Evolutionary conservation across 768 basidiomycete species (phyloP).

Genomic region (Auriscalpium orientale): DNA sequence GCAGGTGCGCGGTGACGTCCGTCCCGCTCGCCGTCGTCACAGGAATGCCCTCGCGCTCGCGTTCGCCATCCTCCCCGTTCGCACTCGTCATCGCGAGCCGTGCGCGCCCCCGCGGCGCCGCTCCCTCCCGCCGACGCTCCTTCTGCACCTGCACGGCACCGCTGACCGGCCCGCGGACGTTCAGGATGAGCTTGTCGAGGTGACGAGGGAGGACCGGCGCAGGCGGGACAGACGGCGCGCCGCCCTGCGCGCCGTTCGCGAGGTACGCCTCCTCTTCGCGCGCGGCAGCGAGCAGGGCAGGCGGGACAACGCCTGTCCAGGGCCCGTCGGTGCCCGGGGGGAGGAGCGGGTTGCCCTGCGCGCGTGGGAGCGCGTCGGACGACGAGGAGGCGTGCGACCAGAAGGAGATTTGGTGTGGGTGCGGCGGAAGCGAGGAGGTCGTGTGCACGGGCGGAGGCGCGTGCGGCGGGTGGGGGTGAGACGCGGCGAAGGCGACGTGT

Average conservation of each 20-base stretch:
- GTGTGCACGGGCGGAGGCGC: constrained; percentile 22
- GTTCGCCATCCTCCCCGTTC: constrained; percentile 1
- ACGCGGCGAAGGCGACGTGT: constrained; percentile 41
- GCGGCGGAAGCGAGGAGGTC: background rate
- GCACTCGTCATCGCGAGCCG: constrained; percentile 4
- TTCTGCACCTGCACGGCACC: constrained; percentile 15
- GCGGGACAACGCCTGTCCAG: constrained; percentile 81
- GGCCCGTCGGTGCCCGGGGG: constrained; percentile 24
- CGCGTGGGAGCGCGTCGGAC: background rate
- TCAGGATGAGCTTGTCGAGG: constrained; percentile 90
- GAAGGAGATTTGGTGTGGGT: constrained; percentile 28
- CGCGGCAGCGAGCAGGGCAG: constrained; percentile 71
- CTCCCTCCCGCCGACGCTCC: constrained; percentile 8
- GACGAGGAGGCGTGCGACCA: constrained; percentile 28
- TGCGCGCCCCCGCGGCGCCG: constrained; percentile 3
- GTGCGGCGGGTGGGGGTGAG: constrained; percentile 26
- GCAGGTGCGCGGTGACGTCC: constrained; percentile 16
- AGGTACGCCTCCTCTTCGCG: constrained; percentile 78
- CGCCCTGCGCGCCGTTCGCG: constrained; percentile 26
- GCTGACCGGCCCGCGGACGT: constrained; percentile 30
- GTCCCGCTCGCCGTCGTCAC: constrained; percentile 26
- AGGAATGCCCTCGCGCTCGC: constrained; percentile 18
- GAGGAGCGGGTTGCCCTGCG: background rate
- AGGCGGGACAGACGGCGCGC: constrained; percentile 76
- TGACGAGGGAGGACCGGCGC: constrained; percentile 87